Base-by-base conservation (phyloP, 2,329 filamentous ascomycete genomes). In the Chrysoporthe cubensis region DNA sequence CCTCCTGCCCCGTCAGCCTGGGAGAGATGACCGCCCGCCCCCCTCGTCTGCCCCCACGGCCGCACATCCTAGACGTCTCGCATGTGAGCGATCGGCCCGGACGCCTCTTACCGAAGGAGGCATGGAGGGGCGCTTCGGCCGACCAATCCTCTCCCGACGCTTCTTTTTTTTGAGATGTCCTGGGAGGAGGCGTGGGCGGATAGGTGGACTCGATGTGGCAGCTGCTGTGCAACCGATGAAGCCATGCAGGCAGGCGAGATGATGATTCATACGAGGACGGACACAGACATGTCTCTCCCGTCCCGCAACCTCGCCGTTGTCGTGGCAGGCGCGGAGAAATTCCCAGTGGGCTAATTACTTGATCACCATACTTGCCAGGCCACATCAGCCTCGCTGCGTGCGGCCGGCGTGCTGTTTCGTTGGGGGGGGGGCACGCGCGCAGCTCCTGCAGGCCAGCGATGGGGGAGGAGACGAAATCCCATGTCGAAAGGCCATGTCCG, bases 191-290 rank as follows among this genome's bases (percentile, higher is more conserved):
- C 5, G 21, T 8, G 32, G 57, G 57, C 42, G n/a, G 40, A 4
- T 62, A 50, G 16, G 44, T 40, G 54, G 54, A 40, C 54, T 40
- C 54, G 54, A 40, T 8, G 34, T 57, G 54, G 54, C 34, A 57
- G 54, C 54, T 57, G 54, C 54, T 14, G 60, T 62, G 43, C 21
- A 7, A 60, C 40, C 60, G 26, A n/a, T 3, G 21, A 42, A 21
- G 32, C 60, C 44, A 40, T 52, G 44, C 44, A 50, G 44, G 8
- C 44, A 62, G 60, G 60, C 60, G 60, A 62, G 18, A 62, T 7
- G 26, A 37, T 37, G 26, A 50, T 46, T 48, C 16, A 26, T 13
- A 52, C 14, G 16, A 50, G 13, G 8, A 46, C 50, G 60, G 26
- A 52, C 60, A n/a, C 32, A 48, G 7, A 46, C n/a, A 48, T 62